Percentiles rank a stretch among this genome's conserved stretches.
These are phyloP conservation scores for Puccinia horiana DNA, from an alignment of 1,284 basidiomycete genomes.

Conservation along the genomic window DNA sequence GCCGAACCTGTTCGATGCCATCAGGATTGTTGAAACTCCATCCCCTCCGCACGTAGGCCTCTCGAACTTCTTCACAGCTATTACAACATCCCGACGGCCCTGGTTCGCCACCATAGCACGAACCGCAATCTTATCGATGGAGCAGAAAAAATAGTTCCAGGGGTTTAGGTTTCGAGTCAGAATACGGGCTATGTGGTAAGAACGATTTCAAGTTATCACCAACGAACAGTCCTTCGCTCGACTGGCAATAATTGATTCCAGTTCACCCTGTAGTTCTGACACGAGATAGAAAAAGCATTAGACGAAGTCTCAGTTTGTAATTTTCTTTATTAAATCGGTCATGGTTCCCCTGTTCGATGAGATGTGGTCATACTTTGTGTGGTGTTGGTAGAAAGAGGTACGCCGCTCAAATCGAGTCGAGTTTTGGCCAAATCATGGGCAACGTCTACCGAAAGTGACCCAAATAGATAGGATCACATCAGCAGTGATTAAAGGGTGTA, in stretches of 20 bases:
- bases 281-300: neutral
- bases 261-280: constrained; percentile 45
- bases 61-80: constrained; percentile 89
- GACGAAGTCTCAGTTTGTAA: neutral
- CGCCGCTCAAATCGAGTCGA: constrained; percentile 70
- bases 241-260: constrained; percentile 22
- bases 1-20: constrained; percentile 80
- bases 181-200: constrained; percentile 73
- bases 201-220: constrained; percentile 10
- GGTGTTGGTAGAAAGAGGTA: constrained; percentile 64
- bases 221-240: constrained; percentile 32
- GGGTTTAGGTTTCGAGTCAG: constrained; percentile 65
- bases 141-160: constrained; percentile 64
- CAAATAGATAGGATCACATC: neutral
- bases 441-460: constrained; percentile 64
- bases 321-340: neutral
- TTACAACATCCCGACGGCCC: constrained; percentile 84
- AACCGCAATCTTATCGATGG: constrained; percentile 69
- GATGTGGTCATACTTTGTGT: constrained; percentile 51
- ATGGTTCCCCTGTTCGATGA: neutral
- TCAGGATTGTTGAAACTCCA: constrained; percentile 94
- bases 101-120: constrained; percentile 87
- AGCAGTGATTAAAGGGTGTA: neutral
- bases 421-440: constrained; percentile 86
- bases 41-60: constrained; percentile 83